Evolutionary conservation across 208 protist species (phyloP), one percentile per base, ranked within the genome.

Genomic region (Trypanosomatidae sp.): DNA sequence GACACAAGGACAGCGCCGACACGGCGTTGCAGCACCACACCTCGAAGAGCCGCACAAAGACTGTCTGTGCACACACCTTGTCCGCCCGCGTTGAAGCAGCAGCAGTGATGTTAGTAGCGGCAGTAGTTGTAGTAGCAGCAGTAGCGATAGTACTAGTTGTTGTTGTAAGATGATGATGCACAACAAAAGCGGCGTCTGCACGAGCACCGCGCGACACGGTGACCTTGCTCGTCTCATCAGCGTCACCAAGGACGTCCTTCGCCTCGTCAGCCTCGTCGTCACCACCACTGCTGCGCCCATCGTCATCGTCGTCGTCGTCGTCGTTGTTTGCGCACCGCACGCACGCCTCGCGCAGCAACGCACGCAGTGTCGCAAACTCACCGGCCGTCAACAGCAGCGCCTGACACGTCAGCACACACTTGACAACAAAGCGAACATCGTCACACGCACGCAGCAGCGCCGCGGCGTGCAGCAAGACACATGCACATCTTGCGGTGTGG

Each of bases 21-120:
- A 96, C 84, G 10, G 92, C 69, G 54, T 88, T 96, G 62, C 93
- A 85, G 25, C 66, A 69, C 92, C 94, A 98, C 27, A 63, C 74
- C 6, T 32, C 25, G 26, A 77, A 87, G 6, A 98, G 47, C 6
- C 53, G 48, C 0, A 44, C 15, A 62, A 97, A 96, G 0, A 37
- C 13, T n/a, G 24, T 51, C 38, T 16, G 49, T 59, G 28, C 46
- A n/a, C n/a, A n/a, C 41, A 8, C 20, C n/a, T 23, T 22, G n/a
- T 15, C 10, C 6, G 20, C 32, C 11, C 6, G 30, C 18, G 32
- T 25, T 53, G 43, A 20, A 35, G n/a, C 16, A 15, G 45, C 30
- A 26, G 23, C 35, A 8, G n/a, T n/a, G n/a, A n/a, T n/a, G n/a
- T n/a, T n/a, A n/a, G n/a, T n/a, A n/a, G n/a, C n/a, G n/a, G n/a